phyloP scores from a whole-genome alignment of 2,329 filamentous ascomycete species.

The Talaromyces sp. region DNA sequence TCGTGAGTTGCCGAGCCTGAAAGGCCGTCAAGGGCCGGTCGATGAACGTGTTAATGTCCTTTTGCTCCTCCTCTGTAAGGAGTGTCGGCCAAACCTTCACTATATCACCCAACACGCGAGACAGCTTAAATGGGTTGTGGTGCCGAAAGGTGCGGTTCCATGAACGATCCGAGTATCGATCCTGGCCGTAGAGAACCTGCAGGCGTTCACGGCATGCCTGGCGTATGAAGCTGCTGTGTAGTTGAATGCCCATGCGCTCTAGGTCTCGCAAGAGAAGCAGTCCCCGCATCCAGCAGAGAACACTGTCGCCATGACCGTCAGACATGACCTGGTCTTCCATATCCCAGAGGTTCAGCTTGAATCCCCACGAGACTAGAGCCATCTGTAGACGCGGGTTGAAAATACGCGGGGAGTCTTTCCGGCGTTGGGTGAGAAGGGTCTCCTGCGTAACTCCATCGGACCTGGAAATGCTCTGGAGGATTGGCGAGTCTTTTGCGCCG shows the following conservation, averaged over 20 bases:
- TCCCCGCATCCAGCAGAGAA: slow-evolving; percentile 35
- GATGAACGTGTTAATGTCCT: slow-evolving; percentile 12
- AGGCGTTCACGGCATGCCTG: slow-evolving; percentile 31
- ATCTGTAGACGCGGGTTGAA: slow-evolving; percentile 41
- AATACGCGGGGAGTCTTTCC: slow-evolving; percentile 30
- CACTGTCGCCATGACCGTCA: slow-evolving; percentile 14
- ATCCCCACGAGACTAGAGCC: slow-evolving; percentile 47
- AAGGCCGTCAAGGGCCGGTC: slow-evolving; percentile 3
- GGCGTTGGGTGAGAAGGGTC: slow-evolving; percentile 11
- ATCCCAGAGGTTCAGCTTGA: slow-evolving; percentile 25
- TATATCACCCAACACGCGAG: slow-evolving; percentile 27
- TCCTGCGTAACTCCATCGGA: slow-evolving; percentile 6
- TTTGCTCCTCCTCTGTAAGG: slow-evolving; percentile 19
- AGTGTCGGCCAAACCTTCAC: slow-evolving; percentile 27
- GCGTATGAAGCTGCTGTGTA: slow-evolving; percentile 24
- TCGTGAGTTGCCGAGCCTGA: background rate
- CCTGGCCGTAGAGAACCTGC: slow-evolving; percentile 29
- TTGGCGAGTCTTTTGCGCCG: slow-evolving; percentile 10
- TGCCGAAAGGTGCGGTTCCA: slow-evolving; percentile 31
- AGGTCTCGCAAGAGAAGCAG: slow-evolving; percentile 34
- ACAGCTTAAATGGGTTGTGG: slow-evolving; percentile 28
- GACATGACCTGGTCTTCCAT: slow-evolving; percentile 12
- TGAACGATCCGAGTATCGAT: slow-evolving; percentile 22
- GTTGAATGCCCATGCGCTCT: slow-evolving; percentile 27
- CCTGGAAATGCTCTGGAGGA: slow-evolving; percentile 10